Evolutionary conservation across 768 basidiomycete species (phyloP), one percentile per base, ranked within the genome.

Genomic region (Mycena venus): DNA sequence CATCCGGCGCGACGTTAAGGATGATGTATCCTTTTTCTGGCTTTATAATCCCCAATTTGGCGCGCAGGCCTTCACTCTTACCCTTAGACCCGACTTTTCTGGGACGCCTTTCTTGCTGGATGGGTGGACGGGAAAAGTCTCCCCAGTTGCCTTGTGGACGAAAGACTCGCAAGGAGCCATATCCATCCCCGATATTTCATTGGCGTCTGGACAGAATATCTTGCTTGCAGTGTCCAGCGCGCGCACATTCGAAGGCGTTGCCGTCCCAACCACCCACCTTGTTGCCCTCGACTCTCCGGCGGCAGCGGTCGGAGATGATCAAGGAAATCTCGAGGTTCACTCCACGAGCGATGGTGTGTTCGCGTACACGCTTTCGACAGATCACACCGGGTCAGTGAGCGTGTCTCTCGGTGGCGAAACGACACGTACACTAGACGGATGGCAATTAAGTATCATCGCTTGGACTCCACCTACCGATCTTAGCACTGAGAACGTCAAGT

Each of bases 401-500:
- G 59, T 76, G 36, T 64, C 75, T 1, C 72, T 77, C 17, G 72
- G 34, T 4, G 65, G 69, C 40, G 75, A 69, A 64, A 64, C 68
- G 17, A 59, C 63, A 21, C 63, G 56, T 23, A 59, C 51, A 15
- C 69, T 77, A 2, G 36, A 27, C 49, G 75, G 63, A 21, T 77
- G 75, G 75, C 31, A 51, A 44, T 21, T 77, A 49, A 68, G 60
- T 55, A 60, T 77, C 40, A 70, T 73, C n/a, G 75, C 75, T 27
- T 77, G 75, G 75, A 74, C 72, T 2, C 72, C 75, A 1, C 75
- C 75, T 2, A 31, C 44, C n/a, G 34, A 77, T 59, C 68, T 77
- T 29, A 77, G 69, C 61, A 29, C 6, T 12, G 49, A 2, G 23
- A 27, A 19, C 14, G 27, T 61, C 32, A 31, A 47, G 14, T 74